phyloP scores from a whole-genome alignment of 1,284 basidiomycete species.

The Melampsora occidentalis region DNA sequence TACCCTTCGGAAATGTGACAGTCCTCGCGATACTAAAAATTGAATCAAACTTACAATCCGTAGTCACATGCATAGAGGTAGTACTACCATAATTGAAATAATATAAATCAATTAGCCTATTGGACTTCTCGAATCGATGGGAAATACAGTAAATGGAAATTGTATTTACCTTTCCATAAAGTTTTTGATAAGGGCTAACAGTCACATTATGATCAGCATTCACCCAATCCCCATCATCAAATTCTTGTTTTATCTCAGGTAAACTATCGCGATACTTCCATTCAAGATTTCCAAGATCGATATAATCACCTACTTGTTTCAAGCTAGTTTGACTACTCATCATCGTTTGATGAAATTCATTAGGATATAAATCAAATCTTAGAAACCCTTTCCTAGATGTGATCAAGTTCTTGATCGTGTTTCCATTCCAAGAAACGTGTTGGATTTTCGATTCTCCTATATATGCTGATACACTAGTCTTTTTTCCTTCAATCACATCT shows the following conservation, averaged over 20 bases:
- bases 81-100: constrained; percentile 57
- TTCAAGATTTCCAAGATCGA: constrained; percentile 54
- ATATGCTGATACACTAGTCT: constrained; percentile 49
- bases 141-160: too few species aligned
- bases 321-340: constrained; percentile 13
- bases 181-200: constrained; percentile 65
- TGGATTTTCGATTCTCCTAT: constrained; percentile 59
- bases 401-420: constrained; percentile 53
- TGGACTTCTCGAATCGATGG: not conserved
- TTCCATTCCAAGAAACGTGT: constrained; percentile 68
- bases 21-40: not conserved
- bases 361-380: constrained; percentile 53
- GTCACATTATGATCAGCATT: constrained; percentile 67
- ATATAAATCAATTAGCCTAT: not conserved
- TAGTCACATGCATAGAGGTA: constrained; percentile 76
- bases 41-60: constrained; percentile 63
- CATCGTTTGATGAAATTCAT: constrained; percentile 49
- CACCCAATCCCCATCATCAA: constrained; percentile 65
- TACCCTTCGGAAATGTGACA: not conserved
- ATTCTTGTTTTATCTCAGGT: constrained; percentile 63
- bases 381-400: constrained; percentile 47
- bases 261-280: constrained; percentile 72
- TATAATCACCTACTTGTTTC: constrained; percentile 18
- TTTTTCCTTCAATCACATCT: constrained; percentile 25
- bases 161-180: constrained; percentile 60